Evolutionary conservation across 768 basidiomycete species (phyloP).

Genomic region (Pleurotus tuber-regium): DNA sequence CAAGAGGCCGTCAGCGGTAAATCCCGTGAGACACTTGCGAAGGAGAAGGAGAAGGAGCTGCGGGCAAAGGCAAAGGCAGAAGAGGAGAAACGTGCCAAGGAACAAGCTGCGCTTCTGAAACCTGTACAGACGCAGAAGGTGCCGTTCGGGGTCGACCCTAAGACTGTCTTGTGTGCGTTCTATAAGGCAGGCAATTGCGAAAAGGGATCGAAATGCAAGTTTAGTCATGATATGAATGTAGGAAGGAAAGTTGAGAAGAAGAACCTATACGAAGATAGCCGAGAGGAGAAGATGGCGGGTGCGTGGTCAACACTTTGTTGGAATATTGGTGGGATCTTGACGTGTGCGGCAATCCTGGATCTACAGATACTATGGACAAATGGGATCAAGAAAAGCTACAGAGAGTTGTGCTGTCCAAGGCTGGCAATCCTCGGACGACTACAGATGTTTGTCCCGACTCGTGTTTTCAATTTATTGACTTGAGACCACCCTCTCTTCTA

Average conservation of each 20-base stretch:
- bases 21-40: conserved; percentile 73
- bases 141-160: conserved; percentile 95
- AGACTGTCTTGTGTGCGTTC: conserved; percentile 89
- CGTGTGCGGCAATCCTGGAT: neutral
- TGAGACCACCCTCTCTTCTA: conserved; percentile 25
- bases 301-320: conserved; percentile 20
- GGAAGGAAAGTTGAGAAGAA: conserved; percentile 93
- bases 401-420: conserved; percentile 82
- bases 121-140: conserved; percentile 83
- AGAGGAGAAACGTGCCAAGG: conserved; percentile 80
- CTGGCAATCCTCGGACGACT: conserved; percentile 86
- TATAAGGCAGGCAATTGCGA: conserved; percentile 92
- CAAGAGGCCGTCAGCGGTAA: conserved; percentile 76
- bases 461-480: neutral
- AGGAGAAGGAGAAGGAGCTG: conserved; percentile 81
- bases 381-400: conserved; percentile 97
- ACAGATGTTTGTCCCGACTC: conserved; percentile 65
- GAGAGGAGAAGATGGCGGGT: conserved; percentile 82
- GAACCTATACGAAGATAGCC: conserved; percentile 86
- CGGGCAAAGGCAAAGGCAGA: conserved; percentile 73
- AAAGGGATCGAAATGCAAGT: conserved; percentile 95
- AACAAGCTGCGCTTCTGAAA: conserved; percentile 81
- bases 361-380: conserved; percentile 89
- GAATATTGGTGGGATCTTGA: neutral
- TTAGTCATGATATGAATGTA: conserved; percentile 89